Evolutionary conservation across 2,329 filamentous ascomycete genomes (phyloP).

Genomic region (Pestalotiopsis sp.): DNA sequence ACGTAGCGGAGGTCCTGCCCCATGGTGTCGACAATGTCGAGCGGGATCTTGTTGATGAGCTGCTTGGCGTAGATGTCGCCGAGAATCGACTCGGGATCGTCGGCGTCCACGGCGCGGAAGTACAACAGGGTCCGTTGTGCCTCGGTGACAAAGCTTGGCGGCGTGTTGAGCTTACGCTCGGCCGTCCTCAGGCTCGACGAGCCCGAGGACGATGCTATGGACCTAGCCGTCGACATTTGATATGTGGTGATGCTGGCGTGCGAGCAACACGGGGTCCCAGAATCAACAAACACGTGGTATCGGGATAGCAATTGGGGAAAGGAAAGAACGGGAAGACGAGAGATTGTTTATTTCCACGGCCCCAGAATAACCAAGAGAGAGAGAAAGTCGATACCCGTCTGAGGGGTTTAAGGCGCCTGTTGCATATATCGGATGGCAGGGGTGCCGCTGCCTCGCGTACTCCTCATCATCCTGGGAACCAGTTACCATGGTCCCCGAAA

Average conservation of each 20-base stretch:
- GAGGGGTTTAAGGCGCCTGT: conserved; percentile 1
- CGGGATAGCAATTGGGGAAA: neutral
- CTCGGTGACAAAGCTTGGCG: conserved; percentile 9
- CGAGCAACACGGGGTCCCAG: neutral
- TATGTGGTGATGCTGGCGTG: neutral
- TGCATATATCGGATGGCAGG: neutral
- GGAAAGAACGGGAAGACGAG: neutral
- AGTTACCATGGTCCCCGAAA: neutral
- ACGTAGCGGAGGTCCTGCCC: conserved; percentile 10
- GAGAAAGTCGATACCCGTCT: neutral
- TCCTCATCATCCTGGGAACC: neutral
- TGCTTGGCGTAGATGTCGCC: conserved; percentile 16
- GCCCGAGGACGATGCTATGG: conserved; percentile 6
- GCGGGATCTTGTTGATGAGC: conserved; percentile 14
- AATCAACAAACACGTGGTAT: neutral
- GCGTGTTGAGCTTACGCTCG: conserved; percentile 1
- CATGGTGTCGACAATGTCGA: conserved; percentile 12
- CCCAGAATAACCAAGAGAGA: neutral
- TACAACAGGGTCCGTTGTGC: conserved; percentile 15
- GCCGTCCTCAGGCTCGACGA: neutral
- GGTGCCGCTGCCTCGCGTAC: neutral
- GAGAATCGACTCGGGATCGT: conserved; percentile 13
- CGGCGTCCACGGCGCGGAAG: conserved; percentile 15
- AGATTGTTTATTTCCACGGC: neutral
- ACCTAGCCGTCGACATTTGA: conserved; percentile 1